Evolutionary conservation across 768 basidiomycete species (phyloP), one percentile per base, ranked within the genome.

Genomic region (Calocybe gangraenosa): DNA sequence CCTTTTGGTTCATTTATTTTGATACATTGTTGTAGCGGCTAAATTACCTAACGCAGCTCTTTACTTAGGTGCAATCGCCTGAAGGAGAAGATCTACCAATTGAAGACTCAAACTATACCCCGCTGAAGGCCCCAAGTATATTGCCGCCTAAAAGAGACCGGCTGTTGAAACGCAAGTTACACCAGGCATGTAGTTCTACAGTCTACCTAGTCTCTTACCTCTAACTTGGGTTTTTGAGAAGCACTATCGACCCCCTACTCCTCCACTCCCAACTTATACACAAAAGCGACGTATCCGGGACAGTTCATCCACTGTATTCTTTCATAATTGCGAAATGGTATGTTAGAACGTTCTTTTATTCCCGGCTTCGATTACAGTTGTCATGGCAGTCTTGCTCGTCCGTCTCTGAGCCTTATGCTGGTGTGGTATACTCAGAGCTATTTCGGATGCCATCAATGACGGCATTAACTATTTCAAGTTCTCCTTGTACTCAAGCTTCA

Each of bases 221-320:
- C 45, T 37, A 33, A 23, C 32, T 55, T 14, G 23, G 15, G 5
- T 14, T 10, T n/a, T 20, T 15, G 13, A n/a, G 39, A 3, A 79
- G 79, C 60, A 67, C 25, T 81, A 77, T 57, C 71, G 79, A n/a
- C 77, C 79, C 35, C 79, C 79, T 3, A 81, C 79, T 1, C 79
- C 79, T 2, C 79, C 79, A 20, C 60, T 78, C 19, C 70, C 67
- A 15, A 22, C 62, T 23, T 47, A 57, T 25, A 61, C 64, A 36
- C 67, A 65, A 53, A 66, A 64, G 56, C 63, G 58, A 22, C 63
- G 59, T 37, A 60, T 58, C n/a, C 38, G 43, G 11, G 62, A 61
- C 31, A 28, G 25, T 28, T 28, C 11, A 28, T 28, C 25, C 11
- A 5, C 25, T 28, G 25, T 28, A 28, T 45, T 20, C 31, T 30